These are phyloP conservation scores for Microbotryomycetes sp. DNA, from an alignment of 1,284 basidiomycete species.

Conservation along the genomic window DNA sequence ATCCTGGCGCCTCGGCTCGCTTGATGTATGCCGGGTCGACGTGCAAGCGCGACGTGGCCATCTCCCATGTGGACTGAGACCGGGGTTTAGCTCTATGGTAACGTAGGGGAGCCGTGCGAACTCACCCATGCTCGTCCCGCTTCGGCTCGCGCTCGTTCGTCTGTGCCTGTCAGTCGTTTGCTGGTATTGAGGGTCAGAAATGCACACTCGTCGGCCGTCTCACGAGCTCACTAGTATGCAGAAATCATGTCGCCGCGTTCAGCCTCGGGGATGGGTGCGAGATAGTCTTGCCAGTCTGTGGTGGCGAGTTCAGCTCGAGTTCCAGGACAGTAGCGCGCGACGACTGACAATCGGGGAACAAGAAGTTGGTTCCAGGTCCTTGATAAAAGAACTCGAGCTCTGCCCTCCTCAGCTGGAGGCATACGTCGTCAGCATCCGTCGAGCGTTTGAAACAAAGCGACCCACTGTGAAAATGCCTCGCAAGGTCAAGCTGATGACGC, in stretches of 20 bases:
- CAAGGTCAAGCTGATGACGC: constrained; percentile 72
- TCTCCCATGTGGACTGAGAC: constrained; percentile 68
- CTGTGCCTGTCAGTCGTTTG: constrained; percentile 66
- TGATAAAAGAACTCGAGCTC: constrained; percentile 93
- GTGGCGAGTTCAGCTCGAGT: not conserved
- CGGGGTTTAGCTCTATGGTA: not conserved
- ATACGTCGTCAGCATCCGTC: not conserved
- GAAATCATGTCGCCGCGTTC: constrained; percentile 71
- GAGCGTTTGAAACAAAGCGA: constrained; percentile 41
- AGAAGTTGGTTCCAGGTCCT: constrained; percentile 37
- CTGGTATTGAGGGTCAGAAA: constrained; percentile 4
- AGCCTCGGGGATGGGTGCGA: constrained; percentile 69
- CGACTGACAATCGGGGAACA: constrained; percentile 63
- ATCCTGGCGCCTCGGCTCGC: constrained; percentile 57
- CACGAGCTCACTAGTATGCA: constrained; percentile 58
- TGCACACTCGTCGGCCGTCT: not conserved
- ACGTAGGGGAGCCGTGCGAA: not conserved
- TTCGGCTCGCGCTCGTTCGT: constrained; percentile 58
- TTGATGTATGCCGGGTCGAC: constrained; percentile 64
- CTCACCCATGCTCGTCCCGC: constrained; percentile 75
- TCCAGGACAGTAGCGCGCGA: not conserved
- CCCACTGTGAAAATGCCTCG: constrained; percentile 85
- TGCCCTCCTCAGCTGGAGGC: constrained; percentile 37
- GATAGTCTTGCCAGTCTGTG: constrained; percentile 64
- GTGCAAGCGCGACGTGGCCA: constrained; percentile 67